Evolutionary conservation across 2,329 filamentous ascomycete genomes (phyloP), one percentile per base, ranked within the genome.

Genomic region (Trichoderma cornu-damae): DNA sequence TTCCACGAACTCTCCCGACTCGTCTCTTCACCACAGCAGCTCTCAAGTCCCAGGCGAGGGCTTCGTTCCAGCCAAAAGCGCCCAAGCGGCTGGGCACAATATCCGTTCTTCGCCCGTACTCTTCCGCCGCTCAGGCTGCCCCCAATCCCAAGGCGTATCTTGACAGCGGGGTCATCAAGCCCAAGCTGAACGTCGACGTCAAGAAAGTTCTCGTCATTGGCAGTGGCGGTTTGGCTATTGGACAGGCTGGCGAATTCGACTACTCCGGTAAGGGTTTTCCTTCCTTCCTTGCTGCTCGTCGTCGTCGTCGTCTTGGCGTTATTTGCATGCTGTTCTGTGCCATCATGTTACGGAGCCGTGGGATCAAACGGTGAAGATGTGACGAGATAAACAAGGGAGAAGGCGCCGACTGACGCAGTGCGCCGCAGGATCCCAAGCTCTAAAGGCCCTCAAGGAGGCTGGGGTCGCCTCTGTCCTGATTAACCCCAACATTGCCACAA

Each of bases 201-300:
- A 96, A 96, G 79, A 97, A 97, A 79, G 93, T 97, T 52, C 79
- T 97, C 61, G 92, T 97, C 66, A 96, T 97, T 78, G 93, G 93
- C 59, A 92, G 87, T 76, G 93, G 93, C 77, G 93, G 93, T 74
- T 82, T 97, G 66, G 90, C 90, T 72, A 97, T 97, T 83, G 93
- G 93, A 62, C 93, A 97, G 77, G 93, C 93, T 63, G 93, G 93
- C 77, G 93, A 97, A 78, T 97, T 97, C 68, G 93, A 97, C 77
- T 97, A 97, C 75, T 97, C 94, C 73, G 93, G 91, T 96, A 80
- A 64, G 86, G 80, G 63, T 46, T 14, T 24, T 30, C 37, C 24
- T 3, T 14, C 16, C 20, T 35, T 28, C 9, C 14, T 30, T 12
- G 12, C 9, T 28, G 22, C 35, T 28, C 22, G 2, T 18, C 24